Evolutionary conservation across 2,329 filamentous ascomycete genomes (phyloP), one percentile per base, ranked within the genome.

Genomic region (Sporothrix euskadiensis): DNA sequence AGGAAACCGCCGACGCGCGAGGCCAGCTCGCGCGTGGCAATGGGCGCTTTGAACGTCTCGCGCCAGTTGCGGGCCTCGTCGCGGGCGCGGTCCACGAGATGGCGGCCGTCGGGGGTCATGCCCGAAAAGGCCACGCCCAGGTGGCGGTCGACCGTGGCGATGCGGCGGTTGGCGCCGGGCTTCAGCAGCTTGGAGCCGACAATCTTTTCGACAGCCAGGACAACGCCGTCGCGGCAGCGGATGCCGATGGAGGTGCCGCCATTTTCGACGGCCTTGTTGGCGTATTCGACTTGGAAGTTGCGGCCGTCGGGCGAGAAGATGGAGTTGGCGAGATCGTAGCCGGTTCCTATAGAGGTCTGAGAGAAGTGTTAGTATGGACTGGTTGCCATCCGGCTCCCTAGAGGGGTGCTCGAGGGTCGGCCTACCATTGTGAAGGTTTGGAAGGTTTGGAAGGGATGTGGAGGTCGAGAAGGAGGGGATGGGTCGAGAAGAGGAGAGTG

Each of bases 281-380:
- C 96, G 83, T 99, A 99, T 88, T 99, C 96, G 83, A 97, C 94
- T 85, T 99, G 96, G 84, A 99, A 99, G 84, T 99, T 99, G 79
- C 96, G 93, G 81, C 96, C 96, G 85, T 99, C 96, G 78, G 96
- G 96, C 68, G 96, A 98, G 88, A 98, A 99, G 87, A 98, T 97
- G 81, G 96, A 98, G 89, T 99, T 99, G 83, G 94, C 94, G 80
- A 99, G 92, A 90, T 99, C 96, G 86, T 99, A 99, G 81, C 96
- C 96, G 80, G 96, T 99, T 82, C 96, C 96, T 92, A 99, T 99
- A 81, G 96, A 99, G 81, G 96, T 99, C 96, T 99, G 78, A 10
- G 10, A 16, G 22, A 52, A 22, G 32, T n/a, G 47, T 22, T 10
- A 68, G 63, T 68, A 44, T 39, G 19, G 1, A 16, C 19, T 9